These are phyloP conservation scores for Ajuga chamaepitys DNA, from an alignment of 257 asterid species.

Conservation along the genomic window DNA sequence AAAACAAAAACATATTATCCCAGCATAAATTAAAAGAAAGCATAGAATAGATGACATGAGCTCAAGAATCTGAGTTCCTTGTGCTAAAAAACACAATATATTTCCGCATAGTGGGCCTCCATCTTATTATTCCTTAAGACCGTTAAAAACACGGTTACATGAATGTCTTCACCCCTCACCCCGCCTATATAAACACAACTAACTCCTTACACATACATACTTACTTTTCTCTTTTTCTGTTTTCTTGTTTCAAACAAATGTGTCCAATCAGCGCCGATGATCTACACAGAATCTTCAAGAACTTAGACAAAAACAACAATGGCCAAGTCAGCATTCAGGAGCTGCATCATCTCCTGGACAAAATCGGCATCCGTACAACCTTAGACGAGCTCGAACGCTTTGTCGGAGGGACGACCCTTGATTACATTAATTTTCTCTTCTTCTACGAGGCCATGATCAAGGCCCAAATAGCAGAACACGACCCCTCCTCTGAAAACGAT, in stretches of 20 bases:
- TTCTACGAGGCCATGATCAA: slow-evolving; percentile 42
- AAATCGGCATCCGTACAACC: slow-evolving; percentile 26
- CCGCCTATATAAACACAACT: background rate
- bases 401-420: slow-evolving; percentile 34
- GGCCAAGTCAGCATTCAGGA: slow-evolving; percentile 42
- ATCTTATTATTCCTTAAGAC: background rate
- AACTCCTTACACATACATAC: background rate
- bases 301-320: slow-evolving; percentile 37
- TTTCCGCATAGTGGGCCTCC: slow-evolving; percentile 18
- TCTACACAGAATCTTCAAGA: slow-evolving; percentile 53
- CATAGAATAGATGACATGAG: no score
- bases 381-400: slow-evolving; percentile 48
- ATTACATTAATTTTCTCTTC: slow-evolving; percentile 38
- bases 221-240: background rate
- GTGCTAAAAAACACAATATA: background rate
- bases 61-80: no score
- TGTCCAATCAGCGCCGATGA: slow-evolving; percentile 27
- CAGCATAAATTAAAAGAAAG: no score
- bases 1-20: no score
- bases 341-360: slow-evolving; percentile 36
- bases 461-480: background rate
- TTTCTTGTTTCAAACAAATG: slow-evolving; percentile 8
- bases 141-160: slow-evolving; percentile 1
- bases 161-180: background rate
- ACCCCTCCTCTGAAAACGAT: slow-evolving; percentile 19